Evolutionary conservation across 2,329 filamentous ascomycete species (phyloP).

Genomic region (Arthrinium phaeospermum): DNA sequence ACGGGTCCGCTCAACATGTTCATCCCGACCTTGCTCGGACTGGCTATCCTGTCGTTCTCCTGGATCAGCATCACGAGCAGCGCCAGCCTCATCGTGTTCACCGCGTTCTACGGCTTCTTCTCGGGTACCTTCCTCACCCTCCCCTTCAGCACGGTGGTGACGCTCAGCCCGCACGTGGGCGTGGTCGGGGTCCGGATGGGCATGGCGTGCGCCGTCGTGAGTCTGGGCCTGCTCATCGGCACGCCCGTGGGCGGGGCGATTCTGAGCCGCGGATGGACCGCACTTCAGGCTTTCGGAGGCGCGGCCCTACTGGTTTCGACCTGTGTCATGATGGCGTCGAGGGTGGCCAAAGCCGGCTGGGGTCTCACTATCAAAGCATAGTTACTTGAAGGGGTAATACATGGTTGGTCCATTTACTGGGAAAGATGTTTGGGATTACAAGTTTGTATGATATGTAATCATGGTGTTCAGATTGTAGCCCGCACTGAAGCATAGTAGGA

Average conservation of each 20-base stretch:
- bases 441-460: too few relatives aligned
- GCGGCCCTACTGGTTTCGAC: not conserved
- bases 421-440: too few relatives aligned
- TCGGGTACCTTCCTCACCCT: slow-evolving; percentile 69
- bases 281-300: not conserved
- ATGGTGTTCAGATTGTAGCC: too few relatives aligned
- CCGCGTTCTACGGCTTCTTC: slow-evolving; percentile 61
- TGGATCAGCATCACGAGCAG: slow-evolving; percentile 51
- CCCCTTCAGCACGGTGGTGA: not conserved
- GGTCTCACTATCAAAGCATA: not conserved
- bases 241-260: not conserved
- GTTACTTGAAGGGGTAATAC: too few relatives aligned
- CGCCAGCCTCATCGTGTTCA: slow-evolving; percentile 56
- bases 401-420: too few relatives aligned
- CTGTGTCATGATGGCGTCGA: not conserved
- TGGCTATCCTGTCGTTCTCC: slow-evolving; percentile 45
- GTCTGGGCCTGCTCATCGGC: not conserved
- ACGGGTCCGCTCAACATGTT: slow-evolving; percentile 51
- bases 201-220: not conserved
- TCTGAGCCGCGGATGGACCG: not conserved
- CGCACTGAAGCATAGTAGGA: too few relatives aligned
- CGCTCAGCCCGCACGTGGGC: slow-evolving; percentile 2
- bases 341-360: not conserved
- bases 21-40: slow-evolving; percentile 49
- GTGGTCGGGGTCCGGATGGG: slow-evolving; percentile 6